Percentiles rank a stretch among this genome's conserved stretches.
Conservation (phyloP, 2,329 filamentous ascomycete genomes). For the Pseudopyricularia cyperi region DNA sequence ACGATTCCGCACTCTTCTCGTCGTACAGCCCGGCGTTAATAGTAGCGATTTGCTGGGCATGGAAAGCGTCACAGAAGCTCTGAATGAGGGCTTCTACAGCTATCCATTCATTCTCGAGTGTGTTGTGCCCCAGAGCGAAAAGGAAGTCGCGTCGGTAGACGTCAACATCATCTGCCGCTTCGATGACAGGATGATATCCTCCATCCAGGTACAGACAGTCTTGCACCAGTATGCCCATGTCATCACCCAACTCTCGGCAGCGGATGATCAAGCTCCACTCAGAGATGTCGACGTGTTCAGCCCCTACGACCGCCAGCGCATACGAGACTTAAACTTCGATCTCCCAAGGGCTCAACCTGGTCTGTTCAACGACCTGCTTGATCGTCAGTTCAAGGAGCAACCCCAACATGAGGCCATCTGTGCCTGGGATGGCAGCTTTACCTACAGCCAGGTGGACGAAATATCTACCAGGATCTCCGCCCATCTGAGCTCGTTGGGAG, state of each 20-base stretch:
- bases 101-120: not conserved
- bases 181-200: not conserved
- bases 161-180: not conserved
- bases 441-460: slow-evolving; percentile 29
- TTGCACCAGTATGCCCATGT: not conserved
- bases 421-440: slow-evolving; percentile 35
- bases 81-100: not conserved
- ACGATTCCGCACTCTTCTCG: not conserved
- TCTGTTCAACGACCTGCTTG: not conserved
- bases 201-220: not conserved
- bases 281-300: not conserved
- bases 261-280: not conserved
- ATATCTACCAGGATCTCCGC: slow-evolving; percentile 26
- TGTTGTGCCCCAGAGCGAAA: not conserved
- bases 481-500: slow-evolving; percentile 21
- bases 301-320: not conserved
- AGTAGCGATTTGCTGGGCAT: not conserved
- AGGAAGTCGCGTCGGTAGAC: not conserved
- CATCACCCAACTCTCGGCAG: not conserved
- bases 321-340: not conserved
- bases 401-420: slow-evolving; percentile 24
- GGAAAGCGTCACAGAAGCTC: not conserved
- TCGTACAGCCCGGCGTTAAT: not conserved
- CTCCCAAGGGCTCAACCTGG: not conserved
- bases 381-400: slow-evolving; percentile 1